Evolutionary conservation across 2,329 filamentous ascomycete species (phyloP).

Genomic region (Ophiostoma australiae): DNA sequence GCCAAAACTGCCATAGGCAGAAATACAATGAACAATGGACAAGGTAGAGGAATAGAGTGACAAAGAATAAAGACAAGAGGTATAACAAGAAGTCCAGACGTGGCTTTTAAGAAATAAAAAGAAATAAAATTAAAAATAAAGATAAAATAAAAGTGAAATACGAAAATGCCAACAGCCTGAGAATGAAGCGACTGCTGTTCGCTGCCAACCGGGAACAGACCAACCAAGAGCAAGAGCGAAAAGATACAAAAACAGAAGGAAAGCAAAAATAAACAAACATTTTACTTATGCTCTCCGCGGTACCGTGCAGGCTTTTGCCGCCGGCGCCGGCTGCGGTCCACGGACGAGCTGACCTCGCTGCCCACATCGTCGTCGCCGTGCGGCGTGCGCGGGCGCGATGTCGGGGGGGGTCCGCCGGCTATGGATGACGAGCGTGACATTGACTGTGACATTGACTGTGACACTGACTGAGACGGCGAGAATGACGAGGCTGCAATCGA

Average conservation of each 20-base stretch:
- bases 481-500: not conserved
- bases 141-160: too few relatives aligned
- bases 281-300: slow-evolving; percentile 12
- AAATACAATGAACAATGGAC: too few relatives aligned
- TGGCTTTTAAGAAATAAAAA: too few relatives aligned
- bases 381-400: slow-evolving; percentile 10
- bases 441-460: not conserved
- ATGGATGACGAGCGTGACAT: not conserved
- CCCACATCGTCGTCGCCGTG: slow-evolving; percentile 18
- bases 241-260: not conserved
- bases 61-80: too few relatives aligned
- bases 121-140: too few relatives aligned
- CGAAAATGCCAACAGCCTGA: too few relatives aligned
- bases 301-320: slow-evolving; percentile 27
- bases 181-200: too few relatives aligned
- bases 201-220: too few relatives aligned
- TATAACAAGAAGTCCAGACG: too few relatives aligned
- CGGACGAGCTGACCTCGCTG: slow-evolving; percentile 12
- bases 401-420: not conserved
- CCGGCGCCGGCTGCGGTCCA: slow-evolving; percentile 24
- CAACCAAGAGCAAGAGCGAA: not conserved
- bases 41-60: too few relatives aligned
- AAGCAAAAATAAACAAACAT: not conserved
- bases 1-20: too few relatives aligned
- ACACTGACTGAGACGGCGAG: not conserved